Conservation (phyloP, 352 stramenopile species). For the Pythium aristosporum region DNA sequence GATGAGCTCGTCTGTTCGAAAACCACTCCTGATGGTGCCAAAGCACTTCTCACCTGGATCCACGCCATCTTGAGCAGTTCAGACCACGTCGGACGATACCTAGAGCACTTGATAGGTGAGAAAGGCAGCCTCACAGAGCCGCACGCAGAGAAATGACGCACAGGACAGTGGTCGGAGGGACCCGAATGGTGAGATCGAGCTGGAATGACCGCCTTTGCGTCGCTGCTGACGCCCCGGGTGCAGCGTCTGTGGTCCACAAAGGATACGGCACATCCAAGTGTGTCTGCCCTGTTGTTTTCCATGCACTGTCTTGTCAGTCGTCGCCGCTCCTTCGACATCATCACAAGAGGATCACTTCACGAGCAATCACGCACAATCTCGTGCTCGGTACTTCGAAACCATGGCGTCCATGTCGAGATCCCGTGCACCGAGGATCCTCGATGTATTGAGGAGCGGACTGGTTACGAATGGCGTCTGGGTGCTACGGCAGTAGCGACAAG, state of each 20-base stretch:
- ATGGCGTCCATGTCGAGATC: slow-evolving; percentile 41
- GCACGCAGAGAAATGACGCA: too few relatives aligned
- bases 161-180: slow-evolving; percentile 37
- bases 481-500: slow-evolving; percentile 19
- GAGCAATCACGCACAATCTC: slow-evolving; percentile 41
- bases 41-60: slow-evolving; percentile 46
- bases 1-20: not conserved
- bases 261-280: slow-evolving; percentile 39
- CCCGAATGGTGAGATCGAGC: slow-evolving; percentile 42
- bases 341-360: not conserved
- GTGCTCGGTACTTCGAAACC: slow-evolving; percentile 36
- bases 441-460: slow-evolving; percentile 46
- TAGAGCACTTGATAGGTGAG: slow-evolving; percentile 7
- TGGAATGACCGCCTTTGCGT: slow-evolving; percentile 31
- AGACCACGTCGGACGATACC: slow-evolving; percentile 55
- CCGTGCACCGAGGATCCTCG: slow-evolving; percentile 31
- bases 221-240: not conserved
- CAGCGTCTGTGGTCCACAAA: slow-evolving; percentile 40
- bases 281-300: slow-evolving; percentile 23
- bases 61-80: slow-evolving; percentile 65
- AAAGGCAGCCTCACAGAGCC: not conserved
- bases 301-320: slow-evolving; percentile 3
- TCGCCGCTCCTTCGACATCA: not conserved
- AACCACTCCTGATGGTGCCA: not conserved
- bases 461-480: slow-evolving; percentile 35